Evolutionary conservation across 352 stramenopile genomes (phyloP), one percentile per base, ranked within the genome.

Genomic region (Porosira glacialis): DNA sequence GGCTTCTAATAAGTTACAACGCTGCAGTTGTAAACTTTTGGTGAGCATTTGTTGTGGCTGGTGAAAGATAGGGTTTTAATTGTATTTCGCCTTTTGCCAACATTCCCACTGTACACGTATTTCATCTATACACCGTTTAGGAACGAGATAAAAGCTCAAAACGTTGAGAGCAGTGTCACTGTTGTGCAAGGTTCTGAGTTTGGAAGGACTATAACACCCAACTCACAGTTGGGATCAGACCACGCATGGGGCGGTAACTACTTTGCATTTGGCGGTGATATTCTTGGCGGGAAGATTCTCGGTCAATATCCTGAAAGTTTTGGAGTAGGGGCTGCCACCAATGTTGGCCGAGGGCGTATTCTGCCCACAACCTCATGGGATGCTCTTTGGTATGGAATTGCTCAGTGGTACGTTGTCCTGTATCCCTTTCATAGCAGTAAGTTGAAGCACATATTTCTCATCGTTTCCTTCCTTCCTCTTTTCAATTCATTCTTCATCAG

Each of bases 281-380:
- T 90, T 6, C 80, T 86, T 58, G 79, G 81, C 26, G 56, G 63
- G 1, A 60, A 80, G 15, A 81, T 90, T 19, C 11, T 87, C 5
- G 81, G 81, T 13, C 6, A 81, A 41, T 90, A 88, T 68, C 86
- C 86, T 13, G 50, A 41, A 13, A 75, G 78, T 27, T 67, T 92
- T 26, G 48, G 30, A n/a, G 30, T 48, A 19, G 44, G 39, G 15
- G 67, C 67, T 22, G 39, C 59, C 7, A 59, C 70, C 0, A 88
- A 88, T 53, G 51, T 88, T 51, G 53, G 38, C 22, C 30, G 53
- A 28, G 53, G 53, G 52, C 41, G 80, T 15, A n/a, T 87, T 2
- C 77, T 87, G 8, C 80, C 80, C 7, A 81, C 63, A 10, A 85
- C 51, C 0, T 44, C 62, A 11, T 87, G 75, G 75, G 79, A 87